Base-by-base conservation (phyloP, 2,329 filamentous ascomycete species). In the Pestalotiopsis sp. region DNA sequence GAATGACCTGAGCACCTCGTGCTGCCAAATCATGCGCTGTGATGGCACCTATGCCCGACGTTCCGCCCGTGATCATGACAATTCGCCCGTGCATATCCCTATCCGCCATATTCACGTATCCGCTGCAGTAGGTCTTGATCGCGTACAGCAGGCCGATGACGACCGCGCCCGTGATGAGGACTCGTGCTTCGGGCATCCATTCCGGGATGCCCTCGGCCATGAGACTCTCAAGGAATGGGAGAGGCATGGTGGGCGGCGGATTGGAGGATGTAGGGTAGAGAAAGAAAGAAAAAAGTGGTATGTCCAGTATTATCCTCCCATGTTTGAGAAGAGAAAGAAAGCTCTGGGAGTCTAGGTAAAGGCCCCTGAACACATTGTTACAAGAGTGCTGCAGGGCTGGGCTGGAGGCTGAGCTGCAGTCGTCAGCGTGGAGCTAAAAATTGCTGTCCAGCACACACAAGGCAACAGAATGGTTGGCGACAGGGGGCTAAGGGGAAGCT, bases 71-170 rank as follows among this genome's bases (percentile, higher is more conserved):
- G 66, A 99, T 89, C 85, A 99, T 91, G 59, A 98, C 87, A 63
- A 99, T 94, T 78, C 97, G 97, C 62, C 94, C 94, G 80, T 98
- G 94, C 90, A 99, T 94, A 67, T 92, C 87, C 69, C 93, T 88
- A 78, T 97, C 94, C 31, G 93, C 88, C 57, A 81, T 82, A 80
- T 96, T 98, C 73, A 81, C 83, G 13, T 91, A 88, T 73, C 96
- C 97, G 72, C 89, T 89, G 75, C 91, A 92, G 83, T 92, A 97
- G 76, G 85, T 85, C 84, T 98, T 98, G 62, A 87, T 75, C 38
- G 86, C 69, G 62, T 78, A 77, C 36, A 89, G 73, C 56, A 80
- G 72, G 5, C 78, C 77, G n/a, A 83, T 58, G 57, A 81, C 71
- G 23, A 79, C 75, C 56, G 76, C 74, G 20, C 78, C 73, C 73